Percentiles rank a stretch among this genome's conserved stretches.
Conservation (phyloP, 305 asterid genomes). For the Fraxinus sp. region DNA sequence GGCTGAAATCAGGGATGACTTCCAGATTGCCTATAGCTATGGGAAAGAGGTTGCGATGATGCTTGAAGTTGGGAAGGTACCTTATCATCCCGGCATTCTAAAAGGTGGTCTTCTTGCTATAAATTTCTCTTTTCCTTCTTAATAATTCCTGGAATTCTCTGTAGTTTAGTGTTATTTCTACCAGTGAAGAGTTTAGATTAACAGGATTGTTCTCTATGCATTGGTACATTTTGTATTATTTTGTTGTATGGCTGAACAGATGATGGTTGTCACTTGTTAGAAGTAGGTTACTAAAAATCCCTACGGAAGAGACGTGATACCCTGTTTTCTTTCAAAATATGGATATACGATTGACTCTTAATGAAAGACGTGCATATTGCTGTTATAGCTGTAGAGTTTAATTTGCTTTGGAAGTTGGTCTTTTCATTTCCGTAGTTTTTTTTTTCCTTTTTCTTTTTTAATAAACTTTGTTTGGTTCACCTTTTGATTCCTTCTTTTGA, state of each 20-base stretch:
- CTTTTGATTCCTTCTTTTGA: neutral
- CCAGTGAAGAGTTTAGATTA: neutral
- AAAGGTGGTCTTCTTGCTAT: slow-evolving; percentile 54
- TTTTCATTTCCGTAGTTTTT: neutral
- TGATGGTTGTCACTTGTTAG: neutral
- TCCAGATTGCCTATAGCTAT: slow-evolving; percentile 71
- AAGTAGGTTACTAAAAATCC: neutral
- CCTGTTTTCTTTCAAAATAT: neutral
- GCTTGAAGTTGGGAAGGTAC: slow-evolving; percentile 96
- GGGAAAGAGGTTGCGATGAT: slow-evolving; percentile 88
- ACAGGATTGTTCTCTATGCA: neutral
- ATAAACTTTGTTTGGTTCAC: neutral
- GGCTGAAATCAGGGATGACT: slow-evolving; percentile 89
- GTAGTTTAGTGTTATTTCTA: neutral
- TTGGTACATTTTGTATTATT: neutral
- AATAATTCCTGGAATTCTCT: neutral
- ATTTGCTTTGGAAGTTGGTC: neutral
- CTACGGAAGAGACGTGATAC: neutral
- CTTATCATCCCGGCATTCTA: slow-evolving; percentile 70
- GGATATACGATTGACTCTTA: neutral
- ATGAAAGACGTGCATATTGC: neutral
- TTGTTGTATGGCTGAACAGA: slow-evolving; percentile 10
- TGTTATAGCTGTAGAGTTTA: neutral
- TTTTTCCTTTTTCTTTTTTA: neutral
- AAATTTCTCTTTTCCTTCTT: slow-evolving; percentile 1